phyloP scores from a whole-genome alignment of 495 filamentous ascomycete species.

The Aspergillus conjunctus region DNA sequence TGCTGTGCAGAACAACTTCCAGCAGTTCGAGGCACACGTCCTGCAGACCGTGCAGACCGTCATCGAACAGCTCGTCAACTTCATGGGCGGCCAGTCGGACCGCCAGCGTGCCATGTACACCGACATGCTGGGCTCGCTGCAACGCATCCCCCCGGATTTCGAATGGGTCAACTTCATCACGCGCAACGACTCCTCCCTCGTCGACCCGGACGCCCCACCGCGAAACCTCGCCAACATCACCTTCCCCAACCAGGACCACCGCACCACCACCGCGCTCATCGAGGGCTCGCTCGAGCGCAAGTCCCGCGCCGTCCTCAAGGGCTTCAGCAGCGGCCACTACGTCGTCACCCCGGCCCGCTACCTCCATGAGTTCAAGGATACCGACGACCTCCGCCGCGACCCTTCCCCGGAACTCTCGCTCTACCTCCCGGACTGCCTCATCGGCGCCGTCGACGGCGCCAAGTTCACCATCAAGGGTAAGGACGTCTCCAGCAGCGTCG shows the following conservation, averaged over 20 bases:
- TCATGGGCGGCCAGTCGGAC: slow-evolving; percentile 78
- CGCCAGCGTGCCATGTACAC: slow-evolving; percentile 75
- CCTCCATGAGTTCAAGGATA: slow-evolving; percentile 94
- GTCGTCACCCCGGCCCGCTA: slow-evolving; percentile 84
- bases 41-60: slow-evolving; percentile 79
- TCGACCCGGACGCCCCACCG: slow-evolving; percentile 73
- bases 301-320: slow-evolving; percentile 73
- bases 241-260: slow-evolving; percentile 89
- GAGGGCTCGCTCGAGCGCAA: slow-evolving; percentile 88
- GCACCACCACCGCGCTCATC: slow-evolving; percentile 76
- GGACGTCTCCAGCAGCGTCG: slow-evolving; percentile 65
- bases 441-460: slow-evolving; percentile 71
- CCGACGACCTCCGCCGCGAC: slow-evolving; percentile 80
- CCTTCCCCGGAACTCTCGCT: slow-evolving; percentile 83
- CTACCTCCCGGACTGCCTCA: slow-evolving; percentile 86
- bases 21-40: slow-evolving; percentile 84
- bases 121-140: slow-evolving; percentile 76
- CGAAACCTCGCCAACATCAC: slow-evolving; percentile 69
- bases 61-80: slow-evolving; percentile 76
- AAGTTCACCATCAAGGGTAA: slow-evolving; percentile 98
- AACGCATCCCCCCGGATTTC: slow-evolving; percentile 83
- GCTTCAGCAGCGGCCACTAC: slow-evolving; percentile 81
- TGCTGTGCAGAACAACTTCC: slow-evolving; percentile 83
- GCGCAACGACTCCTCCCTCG: slow-evolving; percentile 69
- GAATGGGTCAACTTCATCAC: slow-evolving; percentile 85